Evolutionary conservation across 495 filamentous ascomycete genomes (phyloP).

Genomic region (Lophium mytilinum): DNA sequence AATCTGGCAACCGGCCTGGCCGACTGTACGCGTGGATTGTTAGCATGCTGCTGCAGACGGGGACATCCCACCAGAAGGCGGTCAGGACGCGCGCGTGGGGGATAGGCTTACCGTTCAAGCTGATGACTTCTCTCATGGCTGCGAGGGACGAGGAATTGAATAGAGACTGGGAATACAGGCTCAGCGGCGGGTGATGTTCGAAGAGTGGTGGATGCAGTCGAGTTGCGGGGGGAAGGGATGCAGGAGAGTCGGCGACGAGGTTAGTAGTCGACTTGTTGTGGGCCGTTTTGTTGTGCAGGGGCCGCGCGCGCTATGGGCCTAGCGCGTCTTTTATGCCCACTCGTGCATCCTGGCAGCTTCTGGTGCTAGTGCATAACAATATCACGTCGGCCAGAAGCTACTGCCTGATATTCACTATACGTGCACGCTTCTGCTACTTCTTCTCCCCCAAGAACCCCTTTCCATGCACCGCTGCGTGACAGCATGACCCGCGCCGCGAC

Average conservation of each 20-base stretch:
- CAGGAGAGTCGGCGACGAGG: slow-evolving; percentile 18
- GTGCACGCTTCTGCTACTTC: too few relatives aligned
- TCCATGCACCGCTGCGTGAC: not conserved
- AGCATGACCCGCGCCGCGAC: slow-evolving; percentile 1
- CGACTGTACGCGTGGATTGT: slow-evolving; percentile 57
- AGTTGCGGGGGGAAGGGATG: slow-evolving; percentile 24
- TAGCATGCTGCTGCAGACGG: slow-evolving; percentile 15
- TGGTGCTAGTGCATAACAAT: too few relatives aligned
- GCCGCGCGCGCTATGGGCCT: slow-evolving; percentile 18
- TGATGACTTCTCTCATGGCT: slow-evolving; percentile 96
- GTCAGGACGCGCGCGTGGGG: slow-evolving; percentile 29
- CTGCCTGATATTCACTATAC: not conserved
- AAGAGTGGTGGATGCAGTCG: not conserved
- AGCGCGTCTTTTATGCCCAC: slow-evolving; percentile 15
- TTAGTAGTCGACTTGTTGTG: slow-evolving; percentile 26
- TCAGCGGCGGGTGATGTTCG: not conserved
- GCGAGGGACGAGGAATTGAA: not conserved
- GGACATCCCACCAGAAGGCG: slow-evolving; percentile 16
- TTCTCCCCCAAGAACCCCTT: not conserved
- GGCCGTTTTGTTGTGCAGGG: slow-evolving; percentile 20
- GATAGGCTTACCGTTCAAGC: slow-evolving; percentile 80
- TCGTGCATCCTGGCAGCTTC: slow-evolving; percentile 16
- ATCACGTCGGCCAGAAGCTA: not conserved
- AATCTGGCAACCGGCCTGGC: slow-evolving; percentile 99
- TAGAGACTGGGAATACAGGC: slow-evolving; percentile 9